Percentiles rank a stretch among this genome's conserved stretches.
phyloP scores from a whole-genome alignment of 768 basidiomycete species.

The Tulasnella sp. region DNA sequence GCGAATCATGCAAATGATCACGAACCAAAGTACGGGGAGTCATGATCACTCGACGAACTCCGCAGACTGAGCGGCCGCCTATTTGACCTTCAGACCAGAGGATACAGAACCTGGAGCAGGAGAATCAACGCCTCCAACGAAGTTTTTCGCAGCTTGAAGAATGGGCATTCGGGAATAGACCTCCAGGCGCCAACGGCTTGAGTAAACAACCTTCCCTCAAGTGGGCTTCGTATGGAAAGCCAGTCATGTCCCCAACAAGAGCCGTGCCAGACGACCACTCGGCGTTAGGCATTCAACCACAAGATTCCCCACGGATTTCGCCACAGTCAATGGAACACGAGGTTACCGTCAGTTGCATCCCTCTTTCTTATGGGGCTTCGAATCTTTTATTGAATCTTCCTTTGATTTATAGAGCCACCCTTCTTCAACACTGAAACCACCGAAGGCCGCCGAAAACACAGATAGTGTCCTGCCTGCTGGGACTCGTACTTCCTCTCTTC shows the following conservation, averaged over 20 bases:
- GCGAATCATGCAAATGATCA: constrained; percentile 31
- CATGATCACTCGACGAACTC: not conserved
- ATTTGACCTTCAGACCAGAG: constrained; percentile 43
- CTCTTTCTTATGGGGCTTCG: not conserved
- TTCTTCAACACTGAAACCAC: not conserved
- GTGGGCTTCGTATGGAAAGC: constrained; percentile 75
- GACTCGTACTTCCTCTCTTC: not conserved
- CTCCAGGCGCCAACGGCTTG: constrained; percentile 26
- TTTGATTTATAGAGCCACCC: not conserved
- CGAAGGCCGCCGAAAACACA: not conserved
- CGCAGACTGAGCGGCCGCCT: not conserved
- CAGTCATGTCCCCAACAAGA: constrained; percentile 73
- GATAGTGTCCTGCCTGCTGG: not conserved
- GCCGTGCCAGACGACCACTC: constrained; percentile 35
- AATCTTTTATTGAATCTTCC: not conserved
- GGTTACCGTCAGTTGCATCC: constrained; percentile 19
- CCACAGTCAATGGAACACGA: constrained; percentile 73
- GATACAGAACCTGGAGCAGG: constrained; percentile 59
- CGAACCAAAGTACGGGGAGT: constrained; percentile 4
- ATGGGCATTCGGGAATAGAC: not conserved
- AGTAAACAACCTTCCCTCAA: constrained; percentile 75
- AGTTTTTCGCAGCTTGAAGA: constrained; percentile 30
- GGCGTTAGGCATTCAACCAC: constrained; percentile 2
- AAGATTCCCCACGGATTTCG: constrained; percentile 69
- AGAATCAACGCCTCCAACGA: constrained; percentile 59